Conservation (phyloP, 176 grass and related monocot genomes). For the Luzula sylvatica region DNA sequence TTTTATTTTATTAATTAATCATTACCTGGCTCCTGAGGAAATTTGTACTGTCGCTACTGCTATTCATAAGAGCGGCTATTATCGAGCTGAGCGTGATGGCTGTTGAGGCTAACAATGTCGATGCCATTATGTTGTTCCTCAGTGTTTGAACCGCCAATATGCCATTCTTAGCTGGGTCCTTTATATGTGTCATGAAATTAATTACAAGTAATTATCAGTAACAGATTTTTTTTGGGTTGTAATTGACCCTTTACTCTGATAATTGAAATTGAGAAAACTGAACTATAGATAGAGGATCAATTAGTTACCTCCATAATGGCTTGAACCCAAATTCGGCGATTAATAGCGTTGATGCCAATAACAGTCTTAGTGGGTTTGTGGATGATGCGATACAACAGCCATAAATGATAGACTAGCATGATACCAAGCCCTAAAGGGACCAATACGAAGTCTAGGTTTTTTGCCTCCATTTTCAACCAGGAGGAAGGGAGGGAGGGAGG, state of each 20-base stretch:
- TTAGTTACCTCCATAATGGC: constrained; percentile 55
- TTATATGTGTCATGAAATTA: neutral
- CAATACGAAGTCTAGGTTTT: constrained; percentile 28
- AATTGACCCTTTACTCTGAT: too few species aligned
- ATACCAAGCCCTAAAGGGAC: constrained; percentile 25
- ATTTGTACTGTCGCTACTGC: neutral
- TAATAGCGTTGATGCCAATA: constrained; percentile 75
- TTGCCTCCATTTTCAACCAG: constrained; percentile 21
- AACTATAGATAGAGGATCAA: neutral
- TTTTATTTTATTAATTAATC: too few species aligned
- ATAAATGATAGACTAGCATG: constrained; percentile 34
- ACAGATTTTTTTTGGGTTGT: too few species aligned
- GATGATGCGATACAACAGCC: constrained; percentile 52
- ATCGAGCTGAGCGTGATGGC: constrained; percentile 72
- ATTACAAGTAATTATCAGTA: too few species aligned
- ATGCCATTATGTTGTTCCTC: constrained; percentile 94
- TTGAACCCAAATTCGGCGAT: constrained; percentile 81
- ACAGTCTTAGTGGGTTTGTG: constrained; percentile 45
- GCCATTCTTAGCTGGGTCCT: constrained; percentile 62
- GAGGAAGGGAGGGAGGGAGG: neutral
- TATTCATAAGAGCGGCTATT: constrained; percentile 56
- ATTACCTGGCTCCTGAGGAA: neutral
- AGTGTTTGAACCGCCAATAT: constrained; percentile 79
- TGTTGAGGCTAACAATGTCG: constrained; percentile 59
- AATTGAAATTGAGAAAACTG: neutral